Base-by-base conservation (phyloP, 768 basidiomycete species). In the Exidia glandulosa region DNA sequence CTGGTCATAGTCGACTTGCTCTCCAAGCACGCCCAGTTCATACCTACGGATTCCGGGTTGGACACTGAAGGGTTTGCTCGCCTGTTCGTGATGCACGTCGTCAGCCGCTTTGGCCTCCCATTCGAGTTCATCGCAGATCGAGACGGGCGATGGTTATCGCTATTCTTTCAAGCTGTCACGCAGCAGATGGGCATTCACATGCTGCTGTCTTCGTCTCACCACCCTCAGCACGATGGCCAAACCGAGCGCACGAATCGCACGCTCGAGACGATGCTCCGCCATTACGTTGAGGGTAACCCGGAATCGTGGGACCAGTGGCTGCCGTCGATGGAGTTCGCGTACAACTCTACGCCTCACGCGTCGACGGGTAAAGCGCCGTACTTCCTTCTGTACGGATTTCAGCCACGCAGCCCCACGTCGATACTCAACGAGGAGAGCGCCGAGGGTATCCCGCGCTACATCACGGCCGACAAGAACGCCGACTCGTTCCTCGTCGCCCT, bases 161-260 rank as follows among this genome's bases (percentile, higher is more conserved):
- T 60, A 3, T 63, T 65, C 31, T 65, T 62, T 60, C 45, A 14
- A 27, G 57, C 31, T 4, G 52, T 64, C 0, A 30, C 33, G 0
- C 59, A 30, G 23, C 27, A n/a, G 9, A 14, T 65, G 27, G 56
- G 47, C 16, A 59, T 52, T 0, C 31, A 34, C 5, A 60, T 62
- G 60, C 45, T 48, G 0, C 41, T 63, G 1, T 61, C 60, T 0
- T 59, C 64, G 0, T 56, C 62, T 0, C 60, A 61, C 13, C 73
- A 73, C 56, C 73, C 71, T 0, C 67, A 73, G 37, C 64, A 69
- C 27, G 68, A 73, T 52, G 70, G 73, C 0, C 71, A 71, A 45
- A 72, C 71, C 2, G 70, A 74, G 56, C 57, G 66, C 3, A 59
- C 69, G 0, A 72, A 74, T 36, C 65, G 68, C 30, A 47, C 59